These are phyloP conservation scores for Hymenoscyphus scutula DNA, from an alignment of 2,329 filamentous ascomycete species.

Conservation along the genomic window DNA sequence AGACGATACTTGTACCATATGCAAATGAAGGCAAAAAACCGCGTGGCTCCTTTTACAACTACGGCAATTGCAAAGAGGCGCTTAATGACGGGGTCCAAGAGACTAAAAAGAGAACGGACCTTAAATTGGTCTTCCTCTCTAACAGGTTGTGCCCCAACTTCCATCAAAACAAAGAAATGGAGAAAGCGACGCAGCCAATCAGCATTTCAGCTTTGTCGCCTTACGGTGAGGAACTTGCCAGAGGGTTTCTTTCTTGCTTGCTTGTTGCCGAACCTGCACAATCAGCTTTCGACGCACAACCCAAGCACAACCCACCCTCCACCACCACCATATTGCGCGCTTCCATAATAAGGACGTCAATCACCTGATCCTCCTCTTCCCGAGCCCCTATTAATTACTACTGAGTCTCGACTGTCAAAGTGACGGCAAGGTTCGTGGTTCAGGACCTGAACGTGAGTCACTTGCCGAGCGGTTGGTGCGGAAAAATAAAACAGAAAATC, in stretches of 20 bases:
- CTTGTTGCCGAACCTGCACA: slow-evolving; percentile 3
- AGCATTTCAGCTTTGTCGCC: not conserved
- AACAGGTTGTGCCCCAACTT: not conserved
- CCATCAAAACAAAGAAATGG: not conserved
- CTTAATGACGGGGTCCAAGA: not conserved
- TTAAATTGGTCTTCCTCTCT: not conserved
- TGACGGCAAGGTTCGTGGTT: not conserved
- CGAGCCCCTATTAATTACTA: not conserved
- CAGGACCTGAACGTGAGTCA: not conserved
- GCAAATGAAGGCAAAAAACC: not conserved
- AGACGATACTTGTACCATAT: no score
- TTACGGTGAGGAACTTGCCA: not conserved
- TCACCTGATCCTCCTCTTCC: slow-evolving; percentile 6
- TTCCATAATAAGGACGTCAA: not conserved
- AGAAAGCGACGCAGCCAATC: slow-evolving; percentile 2
- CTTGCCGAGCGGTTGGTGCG: slow-evolving; percentile 2
- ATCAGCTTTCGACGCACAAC: not conserved
- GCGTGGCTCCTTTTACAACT: not conserved
- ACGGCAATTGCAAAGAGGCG: not conserved
- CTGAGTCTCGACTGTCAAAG: not conserved
- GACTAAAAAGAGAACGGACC: slow-evolving; percentile 4
- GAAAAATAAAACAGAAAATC: not conserved
- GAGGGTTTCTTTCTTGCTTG: not conserved
- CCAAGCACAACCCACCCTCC: not conserved
- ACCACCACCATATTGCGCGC: not conserved